Base-by-base conservation (phyloP, 179 eudicot genomes). In the Corrigiola litoralis region DNA sequence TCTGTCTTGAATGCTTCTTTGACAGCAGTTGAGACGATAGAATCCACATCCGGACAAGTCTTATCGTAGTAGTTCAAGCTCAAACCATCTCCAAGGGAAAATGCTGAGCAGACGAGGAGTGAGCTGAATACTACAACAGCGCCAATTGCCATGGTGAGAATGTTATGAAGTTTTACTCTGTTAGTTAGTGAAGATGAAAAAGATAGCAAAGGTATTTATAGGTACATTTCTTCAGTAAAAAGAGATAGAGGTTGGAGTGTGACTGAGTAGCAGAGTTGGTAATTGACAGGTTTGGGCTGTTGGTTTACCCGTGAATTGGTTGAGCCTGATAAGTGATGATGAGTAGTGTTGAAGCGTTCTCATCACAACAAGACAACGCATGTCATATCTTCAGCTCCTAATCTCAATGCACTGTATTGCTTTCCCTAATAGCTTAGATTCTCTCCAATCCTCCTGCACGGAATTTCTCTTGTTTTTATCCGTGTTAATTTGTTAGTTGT, bases 11-110 rank as follows among this genome's bases (percentile, higher is more conserved):
- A 69, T 5, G 81, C 87, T 8, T 70, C 68, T 58, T 64, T 74
- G n/a, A 85, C 78, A 0, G 70, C 75, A 1, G 75, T 75, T 4
- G 70, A 42, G 41, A 88, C 61, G 17, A 76, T 69, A 0, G 52
- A 59, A 58, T 88, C 95, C 0, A 59, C 87, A 28, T 75, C 54
- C 5, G 95, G 87, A 57, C 91, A 88, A 42, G 80, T 72, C 21
- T 88, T 44, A 6, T 69, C 70, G 33, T 85, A 85, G 80, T 88
- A 77, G 67, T 85, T 78, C 12, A 45, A 72, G 73, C 84, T 85
- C 66, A 88, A 70, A 33, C 81, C 79, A 57, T 71, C 70, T 65
- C 70, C 84, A 16, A 7, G 40, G 47, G 82, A 38, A 40, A 62
- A 29, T 13, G 59, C 20, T 6, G 76, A 72, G 57, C 52, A 64